These are phyloP conservation scores for Phalaenopsis equestris DNA, from an alignment of 106 monocot genomes.

Conservation along the genomic window DNA sequence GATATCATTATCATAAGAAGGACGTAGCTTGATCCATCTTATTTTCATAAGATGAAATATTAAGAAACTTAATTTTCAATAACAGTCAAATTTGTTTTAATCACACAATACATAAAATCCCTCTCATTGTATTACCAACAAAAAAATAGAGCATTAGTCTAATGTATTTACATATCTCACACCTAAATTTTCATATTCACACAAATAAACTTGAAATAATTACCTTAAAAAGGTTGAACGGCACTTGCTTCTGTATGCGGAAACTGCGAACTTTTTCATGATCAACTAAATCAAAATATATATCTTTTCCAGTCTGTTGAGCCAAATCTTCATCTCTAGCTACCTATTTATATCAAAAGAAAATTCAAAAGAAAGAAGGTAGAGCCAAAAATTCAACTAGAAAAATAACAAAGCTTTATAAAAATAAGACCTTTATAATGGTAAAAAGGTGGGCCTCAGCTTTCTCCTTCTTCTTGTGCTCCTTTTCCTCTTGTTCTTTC, in stretches of 20 bases:
- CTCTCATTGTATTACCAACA: background rate
- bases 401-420: background rate
- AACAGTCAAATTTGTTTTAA: background rate
- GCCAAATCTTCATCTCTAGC: constrained; percentile 59
- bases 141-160: background rate
- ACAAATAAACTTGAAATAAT: background rate
- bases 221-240: constrained; percentile 69
- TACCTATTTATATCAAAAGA: constrained; percentile 34
- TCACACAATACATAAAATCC: background rate
- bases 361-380: background rate
- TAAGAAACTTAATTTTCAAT: background rate
- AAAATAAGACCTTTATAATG: constrained; percentile 50
- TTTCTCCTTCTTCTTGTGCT: constrained; percentile 84
- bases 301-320: constrained; percentile 68
- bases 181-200: no score
- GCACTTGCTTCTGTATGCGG: constrained; percentile 58
- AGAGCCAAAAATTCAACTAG: background rate
- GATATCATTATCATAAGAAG: background rate
- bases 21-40: background rate
- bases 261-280: constrained; percentile 79
- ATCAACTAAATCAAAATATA: constrained; percentile 81
- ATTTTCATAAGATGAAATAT: background rate
- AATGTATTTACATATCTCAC: no score
- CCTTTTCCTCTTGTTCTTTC: constrained; percentile 90
- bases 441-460: constrained; percentile 86